Base-by-base conservation (phyloP, 495 filamentous ascomycete species). In the Viridothelium virens region DNA sequence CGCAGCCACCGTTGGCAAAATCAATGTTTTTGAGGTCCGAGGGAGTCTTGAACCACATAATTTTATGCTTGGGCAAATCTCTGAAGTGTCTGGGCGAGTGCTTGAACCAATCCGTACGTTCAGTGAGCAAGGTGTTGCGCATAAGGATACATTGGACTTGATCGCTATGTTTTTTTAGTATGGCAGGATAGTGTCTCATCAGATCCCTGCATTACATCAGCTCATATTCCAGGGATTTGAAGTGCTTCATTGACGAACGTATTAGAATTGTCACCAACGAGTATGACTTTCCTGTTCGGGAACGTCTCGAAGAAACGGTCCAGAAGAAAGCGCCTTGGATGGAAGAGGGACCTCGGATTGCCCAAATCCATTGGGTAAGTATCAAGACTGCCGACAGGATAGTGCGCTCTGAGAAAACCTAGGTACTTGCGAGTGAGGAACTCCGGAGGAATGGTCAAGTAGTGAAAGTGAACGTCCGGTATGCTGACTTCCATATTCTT, bases 121-220 rank as follows among this genome's bases (percentile, higher is more conserved):
- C 53, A 10, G 53, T 59, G 7, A 7, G 53, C 31, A 31, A 59
- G 53, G 36, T 31, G 31, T 59, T 59, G 53, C 53, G 53, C 53
- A 59, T 59, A 6, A 59, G 31, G 31, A 59, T 59, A 31, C 53
- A 59, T 36, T 59, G 53, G 14, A 59, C 53, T 59, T 59, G 53
- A 6, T 59, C 31, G 36, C 25, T 18, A 59, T 36, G 53, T 3
- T 36, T 6, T 9, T 14, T 4, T 33, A 59, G 53, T 31, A 59
- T 34, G 33, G n/a, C 31, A 7, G 53, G 53, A 14, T 59, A 59
- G 31, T 59, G 31, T 36, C 18, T 59, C 53, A 59, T 59, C 9
- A 59, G 6, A 36, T 59, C 53, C 36, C 53, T 59, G 53, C 14
- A 3, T 9, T 36, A 7, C 33, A 36, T 59, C 36, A 36, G 31